Evolutionary conservation across 148 eudicot genomes (phyloP).

Genomic region (Amaranthus hypochondriacus): DNA sequence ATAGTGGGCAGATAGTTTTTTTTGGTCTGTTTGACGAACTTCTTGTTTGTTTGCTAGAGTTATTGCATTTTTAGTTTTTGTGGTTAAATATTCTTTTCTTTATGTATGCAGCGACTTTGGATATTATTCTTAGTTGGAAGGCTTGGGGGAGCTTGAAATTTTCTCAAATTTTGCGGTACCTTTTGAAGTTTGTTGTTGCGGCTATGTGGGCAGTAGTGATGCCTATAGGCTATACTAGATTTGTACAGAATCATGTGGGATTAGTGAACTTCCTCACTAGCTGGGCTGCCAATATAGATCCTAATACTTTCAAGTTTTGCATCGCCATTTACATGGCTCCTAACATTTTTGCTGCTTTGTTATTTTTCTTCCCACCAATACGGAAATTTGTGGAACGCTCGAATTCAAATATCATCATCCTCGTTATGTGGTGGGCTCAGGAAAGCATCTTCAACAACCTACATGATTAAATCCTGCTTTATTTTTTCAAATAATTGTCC

Average conservation of each 20-base stretch:
- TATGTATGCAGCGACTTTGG: slow-evolving; percentile 63
- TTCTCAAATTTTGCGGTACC: slow-evolving; percentile 81
- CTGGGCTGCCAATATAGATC: slow-evolving; percentile 59
- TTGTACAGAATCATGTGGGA: slow-evolving; percentile 58
- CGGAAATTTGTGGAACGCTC: slow-evolving; percentile 79
- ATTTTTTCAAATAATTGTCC: slow-evolving; percentile 1
- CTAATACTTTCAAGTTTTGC: slow-evolving; percentile 55
- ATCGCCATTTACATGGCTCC: slow-evolving; percentile 82
- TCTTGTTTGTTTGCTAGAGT: background rate
- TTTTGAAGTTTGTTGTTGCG: slow-evolving; percentile 72
- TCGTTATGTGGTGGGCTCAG: slow-evolving; percentile 98
- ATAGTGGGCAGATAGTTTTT: background rate
- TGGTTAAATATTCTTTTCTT: slow-evolving; percentile 1
- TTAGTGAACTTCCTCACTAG: slow-evolving; percentile 57
- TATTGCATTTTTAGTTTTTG: background rate
- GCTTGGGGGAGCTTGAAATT: slow-evolving; percentile 94
- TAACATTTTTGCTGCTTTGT: slow-evolving; percentile 57
- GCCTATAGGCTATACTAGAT: slow-evolving; percentile 73
- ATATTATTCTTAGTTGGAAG: slow-evolving; percentile 78
- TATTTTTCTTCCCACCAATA: slow-evolving; percentile 71
- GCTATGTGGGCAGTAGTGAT: slow-evolving; percentile 83
- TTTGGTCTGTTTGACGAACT: background rate
- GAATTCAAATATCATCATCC: slow-evolving; percentile 55
- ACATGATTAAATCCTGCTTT: background rate
- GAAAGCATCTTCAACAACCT: slow-evolving; percentile 37